Conservation (phyloP, 2,329 filamentous ascomycete species). For the Thermothelomyces thermophilus region DNA sequence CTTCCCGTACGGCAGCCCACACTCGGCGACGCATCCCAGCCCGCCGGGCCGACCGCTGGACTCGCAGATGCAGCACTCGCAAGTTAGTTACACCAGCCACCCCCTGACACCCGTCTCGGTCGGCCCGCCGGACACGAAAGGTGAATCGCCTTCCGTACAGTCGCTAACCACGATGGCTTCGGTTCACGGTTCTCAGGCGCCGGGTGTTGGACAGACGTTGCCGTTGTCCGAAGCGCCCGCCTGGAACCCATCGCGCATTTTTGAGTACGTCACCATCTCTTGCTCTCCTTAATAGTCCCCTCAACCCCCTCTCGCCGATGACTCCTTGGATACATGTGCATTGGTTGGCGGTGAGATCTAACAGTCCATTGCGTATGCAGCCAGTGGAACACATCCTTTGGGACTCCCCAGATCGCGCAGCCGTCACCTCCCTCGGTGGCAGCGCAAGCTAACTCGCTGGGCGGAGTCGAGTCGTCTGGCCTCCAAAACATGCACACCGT, state of each 20-base stretch:
- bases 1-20: slow-evolving; percentile 81
- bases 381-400: slow-evolving; percentile 94
- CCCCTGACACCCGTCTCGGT: slow-evolving; percentile 75
- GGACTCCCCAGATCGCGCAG: slow-evolving; percentile 54
- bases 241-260: slow-evolving; percentile 84
- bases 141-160: slow-evolving; percentile 63
- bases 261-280: slow-evolving; percentile 63
- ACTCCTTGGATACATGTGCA: no score
- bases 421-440: slow-evolving; percentile 35
- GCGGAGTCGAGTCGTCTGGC: slow-evolving; percentile 47
- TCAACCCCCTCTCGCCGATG: not conserved
- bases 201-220: slow-evolving; percentile 48
- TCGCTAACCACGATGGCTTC: slow-evolving; percentile 63
- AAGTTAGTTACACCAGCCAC: slow-evolving; percentile 67
- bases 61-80: slow-evolving; percentile 43
- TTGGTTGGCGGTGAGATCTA: no score
- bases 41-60: slow-evolving; percentile 53
- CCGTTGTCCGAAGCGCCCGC: slow-evolving; percentile 55
- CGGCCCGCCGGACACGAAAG: slow-evolving; percentile 65
- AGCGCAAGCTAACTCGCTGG: slow-evolving; percentile 46
- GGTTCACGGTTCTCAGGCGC: slow-evolving; percentile 48
- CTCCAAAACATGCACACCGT: slow-evolving; percentile 48
- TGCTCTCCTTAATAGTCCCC: not conserved
- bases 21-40: slow-evolving; percentile 55
- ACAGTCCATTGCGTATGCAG: slow-evolving; percentile 39